Evolutionary conservation across 2,329 filamentous ascomycete genomes (phyloP), one percentile per base, ranked within the genome.

Genomic region (Ceratocystis harringtonii): DNA sequence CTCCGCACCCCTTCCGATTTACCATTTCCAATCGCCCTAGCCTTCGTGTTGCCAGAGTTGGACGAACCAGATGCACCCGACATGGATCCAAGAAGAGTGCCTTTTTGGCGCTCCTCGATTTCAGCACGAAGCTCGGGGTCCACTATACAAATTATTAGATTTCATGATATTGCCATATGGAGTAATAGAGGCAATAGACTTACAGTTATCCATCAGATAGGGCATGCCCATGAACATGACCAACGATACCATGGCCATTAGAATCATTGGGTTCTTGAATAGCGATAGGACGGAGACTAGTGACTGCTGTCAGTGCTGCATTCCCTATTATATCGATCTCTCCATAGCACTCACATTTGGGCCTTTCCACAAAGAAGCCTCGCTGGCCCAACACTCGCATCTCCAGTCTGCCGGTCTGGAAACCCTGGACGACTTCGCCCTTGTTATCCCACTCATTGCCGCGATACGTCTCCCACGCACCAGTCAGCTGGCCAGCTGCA

Each of bases 231-330:
- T 81, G 69, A 96, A 91, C 69, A 96, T 79, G 4, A 78, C 86
- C 78, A 96, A 84, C 68, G 87, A 90, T 48, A 94, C 85, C 43
- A 95, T 76, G 3, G 88, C 91, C 79, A 99, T 87, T 68, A 99
- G 81, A 69, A 97, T 96, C 91, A 97, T 97, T 2, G 94, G 94
- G 73, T 90, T 96, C 79, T 94, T 94, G 71, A 96, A 79, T 65
- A 96, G 85, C 67, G 83, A 84, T 66, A 96, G 72, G n/a, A 92
- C 80, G 19, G 86, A 90, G 77, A 92, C 88, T 90, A 69, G 58
- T 28, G 30, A 4, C 30, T n/a, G 36, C 22, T 36, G 28, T 50
- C 66, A 44, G 55, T 48, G n/a, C 28, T 15, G 41, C 41, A 7
- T 30, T 19, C 5, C 12, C 25, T 1, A 41, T 6, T 41, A 41